Conservation (phyloP, 2,329 filamentous ascomycete genomes). For the Paraconiothyrium brasiliense region DNA sequence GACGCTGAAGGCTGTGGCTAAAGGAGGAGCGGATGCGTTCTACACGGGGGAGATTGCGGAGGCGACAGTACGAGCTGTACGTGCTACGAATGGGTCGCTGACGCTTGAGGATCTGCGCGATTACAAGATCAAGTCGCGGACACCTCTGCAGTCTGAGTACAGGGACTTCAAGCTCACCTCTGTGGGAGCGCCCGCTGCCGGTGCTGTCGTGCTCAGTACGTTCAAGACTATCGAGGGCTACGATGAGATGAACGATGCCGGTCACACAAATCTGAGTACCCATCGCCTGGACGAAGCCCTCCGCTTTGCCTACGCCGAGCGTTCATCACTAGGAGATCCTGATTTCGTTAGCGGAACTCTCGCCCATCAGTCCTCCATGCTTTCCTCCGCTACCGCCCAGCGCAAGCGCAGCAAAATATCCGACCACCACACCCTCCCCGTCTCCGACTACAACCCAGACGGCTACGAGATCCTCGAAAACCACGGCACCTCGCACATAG, state of each 20-base stretch:
- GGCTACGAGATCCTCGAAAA: slow-evolving; percentile 74
- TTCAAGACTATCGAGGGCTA: slow-evolving; percentile 87
- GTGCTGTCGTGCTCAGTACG: slow-evolving; percentile 76
- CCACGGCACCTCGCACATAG: slow-evolving; percentile 77
- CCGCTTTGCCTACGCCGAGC: slow-evolving; percentile 82
- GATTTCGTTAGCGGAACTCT: slow-evolving; percentile 71
- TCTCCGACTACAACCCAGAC: slow-evolving; percentile 76
- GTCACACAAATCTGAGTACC: slow-evolving; percentile 72
- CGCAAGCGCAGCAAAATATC: slow-evolving; percentile 72
- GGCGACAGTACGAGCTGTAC: slow-evolving; percentile 74
- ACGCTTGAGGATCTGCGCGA: slow-evolving; percentile 78
- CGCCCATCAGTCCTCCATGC: slow-evolving; percentile 71
- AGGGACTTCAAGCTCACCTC: slow-evolving; percentile 75
- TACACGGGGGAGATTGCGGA: slow-evolving; percentile 77
- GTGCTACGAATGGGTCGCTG: slow-evolving; percentile 79
- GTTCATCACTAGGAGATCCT: slow-evolving; percentile 82
- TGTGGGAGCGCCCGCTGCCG: slow-evolving; percentile 79
- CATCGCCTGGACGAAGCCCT: slow-evolving; percentile 89
- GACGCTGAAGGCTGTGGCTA: slow-evolving; percentile 79
- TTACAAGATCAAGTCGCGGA: slow-evolving; percentile 72
- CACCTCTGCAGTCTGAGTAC: slow-evolving; percentile 63
- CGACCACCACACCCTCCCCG: slow-evolving; percentile 75
- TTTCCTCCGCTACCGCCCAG: slow-evolving; percentile 68
- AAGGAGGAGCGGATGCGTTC: slow-evolving; percentile 75
- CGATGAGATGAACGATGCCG: slow-evolving; percentile 65